Evolutionary conservation across 148 eudicot genomes (phyloP).

Genomic region (Drosera capensis): DNA sequence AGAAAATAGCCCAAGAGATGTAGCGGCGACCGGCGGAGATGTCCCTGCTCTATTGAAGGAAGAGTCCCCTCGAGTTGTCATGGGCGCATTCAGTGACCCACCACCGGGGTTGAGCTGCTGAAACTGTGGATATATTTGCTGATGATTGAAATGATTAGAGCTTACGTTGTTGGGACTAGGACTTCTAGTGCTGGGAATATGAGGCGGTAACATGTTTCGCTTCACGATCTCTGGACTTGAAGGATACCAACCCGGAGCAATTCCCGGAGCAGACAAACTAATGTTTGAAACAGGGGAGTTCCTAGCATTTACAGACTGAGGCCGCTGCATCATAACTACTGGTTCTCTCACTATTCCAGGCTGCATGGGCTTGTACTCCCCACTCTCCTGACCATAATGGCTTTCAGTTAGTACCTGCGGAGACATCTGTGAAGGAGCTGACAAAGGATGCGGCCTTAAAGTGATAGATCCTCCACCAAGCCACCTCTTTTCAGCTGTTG

Average conservation of each 20-base stretch:
- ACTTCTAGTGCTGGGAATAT: slow-evolving; percentile 41
- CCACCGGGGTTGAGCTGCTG: slow-evolving; percentile 30
- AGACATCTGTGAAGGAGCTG: slow-evolving; percentile 45
- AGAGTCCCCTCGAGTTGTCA: slow-evolving; percentile 18
- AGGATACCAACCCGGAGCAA: slow-evolving; percentile 45
- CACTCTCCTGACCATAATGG: slow-evolving; percentile 14
- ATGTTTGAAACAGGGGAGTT: slow-evolving; percentile 30
- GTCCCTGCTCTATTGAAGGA: slow-evolving; percentile 31
- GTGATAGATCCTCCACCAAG: slow-evolving; percentile 40
- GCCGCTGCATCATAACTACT: slow-evolving; percentile 70
- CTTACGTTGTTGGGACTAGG: slow-evolving; percentile 24
- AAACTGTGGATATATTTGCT: slow-evolving; percentile 18
- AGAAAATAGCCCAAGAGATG: slow-evolving; percentile 78
- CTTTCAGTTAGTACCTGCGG: slow-evolving; percentile 36
- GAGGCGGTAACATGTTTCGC: slow-evolving; percentile 31
- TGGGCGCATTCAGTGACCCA: slow-evolving; percentile 26
- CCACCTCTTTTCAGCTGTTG: slow-evolving; percentile 71
- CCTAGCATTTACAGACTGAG: slow-evolving; percentile 45
- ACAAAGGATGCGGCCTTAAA: slow-evolving; percentile 44
- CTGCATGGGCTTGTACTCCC: slow-evolving; percentile 50
- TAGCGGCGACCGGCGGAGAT: slow-evolving; percentile 41
- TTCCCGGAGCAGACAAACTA: slow-evolving; percentile 45
- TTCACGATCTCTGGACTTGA: slow-evolving; percentile 26
- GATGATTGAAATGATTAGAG: slow-evolving; percentile 20
- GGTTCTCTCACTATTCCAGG: slow-evolving; percentile 61